Evolutionary conservation across 75 land plant genomes (phyloP).

Genomic region (Isoetes taiwanensis): DNA sequence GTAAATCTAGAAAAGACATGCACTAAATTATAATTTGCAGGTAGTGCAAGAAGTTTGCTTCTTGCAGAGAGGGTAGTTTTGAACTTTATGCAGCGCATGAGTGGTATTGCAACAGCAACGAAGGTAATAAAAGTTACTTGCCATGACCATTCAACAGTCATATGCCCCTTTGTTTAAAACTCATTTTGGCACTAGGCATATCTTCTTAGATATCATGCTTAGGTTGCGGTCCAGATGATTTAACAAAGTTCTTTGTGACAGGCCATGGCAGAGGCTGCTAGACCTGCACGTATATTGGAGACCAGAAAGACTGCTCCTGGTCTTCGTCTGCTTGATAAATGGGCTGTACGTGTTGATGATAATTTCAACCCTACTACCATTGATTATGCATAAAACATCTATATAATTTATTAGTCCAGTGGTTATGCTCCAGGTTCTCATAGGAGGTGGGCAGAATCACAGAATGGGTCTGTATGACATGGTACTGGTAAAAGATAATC

Average conservation of each 20-base stretch:
- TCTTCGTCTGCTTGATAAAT: conserved; percentile 88
- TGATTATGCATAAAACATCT: too few species aligned
- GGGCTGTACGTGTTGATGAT: conserved; percentile 57
- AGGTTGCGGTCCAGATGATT: background rate
- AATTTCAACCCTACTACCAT: too few species aligned
- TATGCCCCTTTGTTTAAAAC: background rate
- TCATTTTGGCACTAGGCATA: too few species aligned
- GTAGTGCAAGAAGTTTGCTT: conserved; percentile 70
- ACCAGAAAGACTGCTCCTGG: conserved; percentile 97
- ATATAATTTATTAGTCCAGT: background rate
- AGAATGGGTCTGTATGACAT: conserved; percentile 96
- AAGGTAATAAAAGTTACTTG: conserved; percentile 28
- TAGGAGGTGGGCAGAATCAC: conserved; percentile 97
- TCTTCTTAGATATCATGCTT: too few species aligned
- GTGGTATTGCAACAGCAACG: conserved; percentile 91
- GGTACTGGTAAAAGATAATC: conserved; percentile 97
- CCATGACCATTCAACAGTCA: background rate
- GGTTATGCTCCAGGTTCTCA: conserved; percentile 45
- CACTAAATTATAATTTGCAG: conserved; percentile 27
- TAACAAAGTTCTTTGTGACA: conserved; percentile 9
- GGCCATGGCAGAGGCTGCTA: conserved; percentile 92
- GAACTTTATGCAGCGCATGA: conserved; percentile 99
- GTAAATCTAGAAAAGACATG: background rate
- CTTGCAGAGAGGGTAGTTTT: conserved; percentile 86
- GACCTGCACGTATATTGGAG: conserved; percentile 78